Evolutionary conservation across 2,329 filamentous ascomycete species (phyloP), one percentile per base, ranked within the genome.

Genomic region (Aureobasidium leucospermi): DNA sequence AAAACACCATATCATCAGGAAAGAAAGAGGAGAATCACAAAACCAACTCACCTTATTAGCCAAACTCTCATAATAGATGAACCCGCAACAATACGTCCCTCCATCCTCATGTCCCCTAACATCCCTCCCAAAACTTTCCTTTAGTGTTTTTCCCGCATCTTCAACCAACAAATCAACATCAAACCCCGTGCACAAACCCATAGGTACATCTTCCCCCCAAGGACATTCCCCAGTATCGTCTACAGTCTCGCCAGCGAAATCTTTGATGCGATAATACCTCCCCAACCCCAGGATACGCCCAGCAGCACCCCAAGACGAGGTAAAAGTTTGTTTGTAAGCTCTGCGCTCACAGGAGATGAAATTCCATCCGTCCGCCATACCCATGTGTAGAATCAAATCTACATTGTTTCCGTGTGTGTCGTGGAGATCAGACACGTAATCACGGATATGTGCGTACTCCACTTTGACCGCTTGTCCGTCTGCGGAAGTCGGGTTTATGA

Each of bases 21-120:
- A 28, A 29, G 15, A 38, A 23, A 38, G 32, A 38, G 13, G 47
- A 51, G 47, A 38, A 36, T 28, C 23, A 23, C 2, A 23, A 23
- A 23, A 23, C 23, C 23, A 23, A 23, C 23, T 29, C 16, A 51
- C 47, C 48, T 47, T 55, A 28, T 60, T 56, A 3, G 61, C 61
- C 58, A 62, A 29, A 39, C 52, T 58, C 58, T 62, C 61, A 43
- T 62, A 62, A 15, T 60, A 62, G 29, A 60, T 60, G 47, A 60
- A 62, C 8, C 61, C 61, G 45, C 61, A 62, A 29, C 61, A 58
- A 56, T 60, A 62, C 19, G 43, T 43, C 7, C 61, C 61, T 11
- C 58, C 47, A 19, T 62, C 61, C 29, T 52, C 49, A 45, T 62
- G 61, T n/a, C 45, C 32, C 39, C 41, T 52, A 34, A 49, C 47